phyloP scores from a whole-genome alignment of 1,284 basidiomycete genomes.

The Puccinia polysora region DNA sequence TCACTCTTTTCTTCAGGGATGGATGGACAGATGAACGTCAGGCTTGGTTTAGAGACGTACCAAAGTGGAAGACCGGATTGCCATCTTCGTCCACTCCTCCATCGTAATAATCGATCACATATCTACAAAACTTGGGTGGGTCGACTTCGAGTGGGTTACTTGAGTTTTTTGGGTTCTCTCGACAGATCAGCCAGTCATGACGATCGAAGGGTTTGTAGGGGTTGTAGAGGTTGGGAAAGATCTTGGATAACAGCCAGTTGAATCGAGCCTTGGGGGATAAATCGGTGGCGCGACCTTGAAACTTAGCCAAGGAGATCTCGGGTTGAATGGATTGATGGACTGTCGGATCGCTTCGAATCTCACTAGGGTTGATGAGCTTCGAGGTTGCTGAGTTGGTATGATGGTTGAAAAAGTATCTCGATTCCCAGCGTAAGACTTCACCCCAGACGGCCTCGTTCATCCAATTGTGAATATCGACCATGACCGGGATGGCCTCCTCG shows the following conservation, averaged over 20 bases:
- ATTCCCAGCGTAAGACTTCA: constrained; percentile 92
- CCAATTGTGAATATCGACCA: constrained; percentile 98
- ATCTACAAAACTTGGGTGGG: constrained; percentile 43
- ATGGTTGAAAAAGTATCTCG: constrained; percentile 51
- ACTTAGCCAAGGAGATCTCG: constrained; percentile 65
- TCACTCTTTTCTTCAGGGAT: background rate
- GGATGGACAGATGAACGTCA: too few relatives aligned
- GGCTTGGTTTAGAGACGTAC: constrained; percentile 39
- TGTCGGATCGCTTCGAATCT: too few relatives aligned
- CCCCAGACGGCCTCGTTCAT: constrained; percentile 95
- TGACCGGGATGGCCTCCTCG: constrained; percentile 89
- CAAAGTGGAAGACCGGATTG: constrained; percentile 51
- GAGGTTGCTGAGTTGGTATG: constrained; percentile 24
- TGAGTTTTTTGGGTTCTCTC: constrained; percentile 1
- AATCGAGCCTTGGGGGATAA: constrained; percentile 73
- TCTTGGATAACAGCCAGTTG: constrained; percentile 74
- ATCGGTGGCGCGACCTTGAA: constrained; percentile 86
- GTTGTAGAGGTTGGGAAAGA: constrained; percentile 67
- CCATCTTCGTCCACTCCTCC: constrained; percentile 74
- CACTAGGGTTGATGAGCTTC: constrained; percentile 54
- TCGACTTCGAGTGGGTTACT: background rate
- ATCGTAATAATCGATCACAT: constrained; percentile 95
- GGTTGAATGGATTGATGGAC: background rate
- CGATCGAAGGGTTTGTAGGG: constrained; percentile 90
- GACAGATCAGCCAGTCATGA: constrained; percentile 92